phyloP scores from a whole-genome alignment of 805 yeast genomes.

The Candida ovalis region DNA sequence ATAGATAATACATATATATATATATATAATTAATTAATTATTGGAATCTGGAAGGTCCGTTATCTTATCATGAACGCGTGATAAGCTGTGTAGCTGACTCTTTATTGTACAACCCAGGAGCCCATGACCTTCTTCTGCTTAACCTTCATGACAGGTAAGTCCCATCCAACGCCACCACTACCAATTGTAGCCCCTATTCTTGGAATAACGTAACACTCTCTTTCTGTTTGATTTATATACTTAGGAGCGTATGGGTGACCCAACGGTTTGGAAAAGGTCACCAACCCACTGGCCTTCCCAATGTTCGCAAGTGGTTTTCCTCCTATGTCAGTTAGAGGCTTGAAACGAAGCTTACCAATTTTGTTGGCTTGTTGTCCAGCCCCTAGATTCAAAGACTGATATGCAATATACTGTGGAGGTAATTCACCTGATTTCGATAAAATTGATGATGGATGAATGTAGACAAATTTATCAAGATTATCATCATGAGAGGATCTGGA shows the following conservation, averaged over 20 bases:
- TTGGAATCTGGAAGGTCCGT: background rate
- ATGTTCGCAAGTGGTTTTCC: slow-evolving; percentile 76
- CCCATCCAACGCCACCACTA: slow-evolving; percentile 88
- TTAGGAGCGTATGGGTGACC: slow-evolving; percentile 89
- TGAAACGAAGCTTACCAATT: slow-evolving; percentile 53
- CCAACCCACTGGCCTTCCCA: slow-evolving; percentile 64
- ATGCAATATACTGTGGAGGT: slow-evolving; percentile 81
- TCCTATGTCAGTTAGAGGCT: slow-evolving; percentile 68
- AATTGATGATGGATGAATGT: slow-evolving; percentile 76
- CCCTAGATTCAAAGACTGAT: slow-evolving; percentile 59
- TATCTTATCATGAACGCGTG: background rate
- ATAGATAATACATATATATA: too few relatives aligned
- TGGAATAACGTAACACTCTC: slow-evolving; percentile 90
- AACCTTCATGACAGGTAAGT: slow-evolving; percentile 76
- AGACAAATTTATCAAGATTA: slow-evolving; percentile 54
- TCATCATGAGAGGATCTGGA: slow-evolving; percentile 29
- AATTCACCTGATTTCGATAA: slow-evolving; percentile 54
- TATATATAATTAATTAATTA: too few relatives aligned
- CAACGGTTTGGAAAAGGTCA: slow-evolving; percentile 86
- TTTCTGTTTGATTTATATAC: slow-evolving; percentile 54
- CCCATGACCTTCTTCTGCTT: slow-evolving; percentile 65
- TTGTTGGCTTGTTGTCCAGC: slow-evolving; percentile 41
- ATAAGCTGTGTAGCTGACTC: too few relatives aligned
- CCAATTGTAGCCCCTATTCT: slow-evolving; percentile 83
- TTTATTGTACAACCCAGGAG: slow-evolving; percentile 51